Evolutionary conservation across 257 asterid genomes (phyloP).

Genomic region (Nicotiana benthamiana): DNA sequence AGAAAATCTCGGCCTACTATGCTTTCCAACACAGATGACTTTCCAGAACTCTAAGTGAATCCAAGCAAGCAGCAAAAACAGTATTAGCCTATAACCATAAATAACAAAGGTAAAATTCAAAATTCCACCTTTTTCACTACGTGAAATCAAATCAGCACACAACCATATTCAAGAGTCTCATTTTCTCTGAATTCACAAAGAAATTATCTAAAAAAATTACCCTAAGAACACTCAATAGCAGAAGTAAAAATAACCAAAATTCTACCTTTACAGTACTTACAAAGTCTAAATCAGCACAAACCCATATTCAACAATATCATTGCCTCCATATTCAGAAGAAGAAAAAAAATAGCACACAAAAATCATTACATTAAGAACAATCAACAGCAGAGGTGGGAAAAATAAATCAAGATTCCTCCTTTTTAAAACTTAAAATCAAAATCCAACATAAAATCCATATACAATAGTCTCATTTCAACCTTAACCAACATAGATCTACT

Average conservation of each 20-base stretch:
- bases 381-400: background rate
- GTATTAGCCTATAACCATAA: constrained; percentile 5
- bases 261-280: background rate
- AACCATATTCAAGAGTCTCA: background rate
- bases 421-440: background rate
- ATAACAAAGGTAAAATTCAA: background rate
- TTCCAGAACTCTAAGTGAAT: constrained; percentile 77
- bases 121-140: background rate
- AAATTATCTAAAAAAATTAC: background rate
- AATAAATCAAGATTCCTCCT: background rate
- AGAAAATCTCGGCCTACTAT: constrained; percentile 88
- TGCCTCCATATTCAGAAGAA: background rate
- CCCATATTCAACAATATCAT: background rate
- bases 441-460: constrained; percentile 2
- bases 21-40: constrained; percentile 94
- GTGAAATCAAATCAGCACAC: background rate
- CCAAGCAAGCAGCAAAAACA: background rate
- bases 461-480: background rate
- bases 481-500: background rate
- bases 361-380: background rate
- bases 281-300: background rate
- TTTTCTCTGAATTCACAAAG: background rate
- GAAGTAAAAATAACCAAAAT: background rate
- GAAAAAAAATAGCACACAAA: background rate
- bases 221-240: background rate